A percentile compares a stretch with the other conserved stretches of the same genome.
Evolutionary conservation across 2,329 filamentous ascomycete species (phyloP).

Genomic region (Paecilomyces variotii): DNA sequence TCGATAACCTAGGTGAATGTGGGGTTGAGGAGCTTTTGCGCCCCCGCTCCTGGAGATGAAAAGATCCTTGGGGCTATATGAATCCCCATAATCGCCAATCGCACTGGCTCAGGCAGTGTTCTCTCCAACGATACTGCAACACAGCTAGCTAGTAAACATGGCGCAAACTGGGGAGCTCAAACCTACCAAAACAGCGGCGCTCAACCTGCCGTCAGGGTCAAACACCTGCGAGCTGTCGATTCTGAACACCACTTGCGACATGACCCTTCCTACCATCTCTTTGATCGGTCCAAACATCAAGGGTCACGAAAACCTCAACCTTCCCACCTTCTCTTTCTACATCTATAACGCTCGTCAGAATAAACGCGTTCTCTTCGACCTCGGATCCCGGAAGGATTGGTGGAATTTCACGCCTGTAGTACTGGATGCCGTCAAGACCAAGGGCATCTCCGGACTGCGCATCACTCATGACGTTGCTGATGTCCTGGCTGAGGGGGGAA

Average conservation of each 20-base stretch:
- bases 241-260: conserved; percentile 14
- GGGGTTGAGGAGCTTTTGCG: background rate
- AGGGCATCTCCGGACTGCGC: conserved; percentile 13
- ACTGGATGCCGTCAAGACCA: conserved; percentile 9
- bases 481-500: conserved; percentile 25
- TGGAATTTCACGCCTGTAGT: conserved; percentile 18
- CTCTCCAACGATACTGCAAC: background rate
- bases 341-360: conserved; percentile 11
- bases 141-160: background rate
- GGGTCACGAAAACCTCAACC: conserved; percentile 15
- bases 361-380: conserved; percentile 19
- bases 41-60: background rate
- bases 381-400: conserved; percentile 23
- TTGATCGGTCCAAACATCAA: conserved; percentile 13
- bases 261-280: conserved; percentile 9
- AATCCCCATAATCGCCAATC: background rate
- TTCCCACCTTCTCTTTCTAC: conserved; percentile 15
- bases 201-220: conserved; percentile 8
- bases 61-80: background rate
- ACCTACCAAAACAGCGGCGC: background rate
- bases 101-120: background rate
- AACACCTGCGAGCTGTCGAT: conserved; percentile 11
- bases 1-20: background rate
- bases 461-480: conserved; percentile 20
- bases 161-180: background rate